Evolutionary conservation across 352 stramenopile genomes (phyloP), one percentile per base, ranked within the genome.

Genomic region (Aphanomyces cochlioides): DNA sequence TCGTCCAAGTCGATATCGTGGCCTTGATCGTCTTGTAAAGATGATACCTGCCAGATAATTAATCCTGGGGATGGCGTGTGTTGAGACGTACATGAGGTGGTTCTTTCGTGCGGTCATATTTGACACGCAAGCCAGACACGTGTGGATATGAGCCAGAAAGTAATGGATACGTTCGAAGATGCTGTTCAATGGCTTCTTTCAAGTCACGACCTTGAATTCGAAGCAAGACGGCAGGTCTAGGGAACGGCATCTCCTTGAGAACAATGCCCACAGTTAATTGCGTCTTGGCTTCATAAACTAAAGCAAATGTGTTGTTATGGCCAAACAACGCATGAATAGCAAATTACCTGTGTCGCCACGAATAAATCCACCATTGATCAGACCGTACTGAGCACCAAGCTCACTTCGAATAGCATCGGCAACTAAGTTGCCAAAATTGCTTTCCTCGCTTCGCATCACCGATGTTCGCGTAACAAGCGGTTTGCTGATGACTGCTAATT

Each of bases 321-420:
- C 45, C n/a, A n/a, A 15, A 53, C 13, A 53, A 15, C n/a, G 13
- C n/a, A 53, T 58, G 8, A 10, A 38, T 3, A 21, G 1, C 8
- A 19, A 58, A 12, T 38, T 10, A 58, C 50, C 50, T 58, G 82
- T 85, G 59, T 96, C 84, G 40, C 88, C 89, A 38, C 87, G 83
- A 66, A 96, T 94, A 68, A 95, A 96, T 4, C 89, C 89, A 54
- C 89, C 89, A 59, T 96, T 96, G 72, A 96, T 93, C 45, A 95
- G 78, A 7, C 83, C 86, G 47, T 91, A 77, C 67, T 90, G 81
- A 7, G 83, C 78, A 13, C 67, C 73, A 41, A 96, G 69, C 63
- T 92, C 78, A 50, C 57, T 82, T 0, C 80, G 84, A 50, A 96
- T 74, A 0, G 87, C 88, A 71, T 96, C 89, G 2, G 88, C 82